These are phyloP conservation scores for Porodaedalea pini DNA, from an alignment of 1,284 basidiomycete species.

Conservation along the genomic window DNA sequence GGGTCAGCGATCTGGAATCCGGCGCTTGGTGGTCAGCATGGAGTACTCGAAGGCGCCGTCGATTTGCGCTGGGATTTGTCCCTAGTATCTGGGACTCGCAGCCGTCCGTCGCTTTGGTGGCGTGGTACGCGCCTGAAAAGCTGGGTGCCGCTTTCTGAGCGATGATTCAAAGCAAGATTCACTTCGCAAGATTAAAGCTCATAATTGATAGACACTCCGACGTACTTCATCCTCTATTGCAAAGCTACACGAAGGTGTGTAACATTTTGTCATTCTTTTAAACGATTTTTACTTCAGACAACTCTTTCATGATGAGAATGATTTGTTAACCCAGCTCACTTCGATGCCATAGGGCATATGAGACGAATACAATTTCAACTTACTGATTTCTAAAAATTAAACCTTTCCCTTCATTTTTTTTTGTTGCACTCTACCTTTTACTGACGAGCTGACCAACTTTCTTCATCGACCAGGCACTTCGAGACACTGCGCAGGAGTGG, in stretches of 20 bases:
- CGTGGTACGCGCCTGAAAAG: constrained; percentile 17
- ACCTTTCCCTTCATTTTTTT: too few relatives aligned
- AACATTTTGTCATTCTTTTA: neutral
- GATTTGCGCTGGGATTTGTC: constrained; percentile 67
- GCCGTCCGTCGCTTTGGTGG: constrained; percentile 17
- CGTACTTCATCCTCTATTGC: too few relatives aligned
- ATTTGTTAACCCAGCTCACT: constrained; percentile 2
- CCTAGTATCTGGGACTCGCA: constrained; percentile 6
- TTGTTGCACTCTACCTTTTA: too few relatives aligned
- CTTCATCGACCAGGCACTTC: too few relatives aligned
- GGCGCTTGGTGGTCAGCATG: constrained; percentile 48
- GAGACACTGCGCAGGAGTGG: too few relatives aligned
- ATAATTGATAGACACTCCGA: neutral
- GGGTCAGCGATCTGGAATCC: constrained; percentile 64
- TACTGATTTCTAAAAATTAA: too few relatives aligned
- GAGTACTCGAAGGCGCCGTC: constrained; percentile 53
- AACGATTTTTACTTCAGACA: neutral
- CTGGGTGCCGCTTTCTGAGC: constrained; percentile 6
- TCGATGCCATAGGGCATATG: neutral
- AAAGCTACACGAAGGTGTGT: too few relatives aligned
- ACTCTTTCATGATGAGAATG: neutral
- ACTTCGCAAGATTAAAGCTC: neutral
- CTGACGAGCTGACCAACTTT: too few relatives aligned
- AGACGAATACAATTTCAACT: too few relatives aligned
- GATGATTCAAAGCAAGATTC: neutral